Base-by-base conservation (phyloP, 2,329 filamentous ascomycete species). In the Aureobasidium sp. region DNA sequence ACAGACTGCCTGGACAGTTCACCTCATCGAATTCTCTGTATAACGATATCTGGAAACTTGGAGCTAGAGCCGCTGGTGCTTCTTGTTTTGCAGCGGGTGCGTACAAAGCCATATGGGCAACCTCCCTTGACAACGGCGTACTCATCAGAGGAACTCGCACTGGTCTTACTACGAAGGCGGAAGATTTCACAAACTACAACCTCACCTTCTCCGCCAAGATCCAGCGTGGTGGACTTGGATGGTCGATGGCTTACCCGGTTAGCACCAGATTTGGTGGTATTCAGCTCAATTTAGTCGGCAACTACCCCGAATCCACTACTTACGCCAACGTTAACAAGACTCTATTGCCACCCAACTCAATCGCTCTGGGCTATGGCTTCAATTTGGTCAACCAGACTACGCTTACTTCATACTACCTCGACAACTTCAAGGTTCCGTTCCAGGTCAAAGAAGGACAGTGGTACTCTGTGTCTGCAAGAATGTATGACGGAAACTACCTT, bases 121-220 rank as follows among this genome's bases (percentile, higher is more conserved):
- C 75, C 12, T 39, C 52, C 5, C 68, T 66, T 0, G 52, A 66
- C 2, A 66, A 75, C 17, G 76, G 76, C 2, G 72, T 72, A 2
- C 64, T 73, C 2, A 67, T 77, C 4, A 68, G 71, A 2, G 74
- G 72, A 14, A 70, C 73, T 50, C 63, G 70, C 12, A 71, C 71
- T 2, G 70, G 69, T 1, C 64, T 70, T 8, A 72, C 66, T 7
- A 65, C 65, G 11, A 66, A 69, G 17, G 70, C 65, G 2, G 64
- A 60, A 1, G 8, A 22, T 0, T 69, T 71, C 12, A 63, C 64
- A 40, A 73, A 76, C 49, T 77, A 78, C 54, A 76, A 72, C 0
- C 59, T 78, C 33, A 65, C 68, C 0, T 77, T 78, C 52, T 67
- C 68, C 1, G 71, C 71, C 2, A 76, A 74, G 58, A 77, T 78